phyloP scores from a whole-genome alignment of 2,329 filamentous ascomycete genomes.

The Paraconiothyrium sp. region DNA sequence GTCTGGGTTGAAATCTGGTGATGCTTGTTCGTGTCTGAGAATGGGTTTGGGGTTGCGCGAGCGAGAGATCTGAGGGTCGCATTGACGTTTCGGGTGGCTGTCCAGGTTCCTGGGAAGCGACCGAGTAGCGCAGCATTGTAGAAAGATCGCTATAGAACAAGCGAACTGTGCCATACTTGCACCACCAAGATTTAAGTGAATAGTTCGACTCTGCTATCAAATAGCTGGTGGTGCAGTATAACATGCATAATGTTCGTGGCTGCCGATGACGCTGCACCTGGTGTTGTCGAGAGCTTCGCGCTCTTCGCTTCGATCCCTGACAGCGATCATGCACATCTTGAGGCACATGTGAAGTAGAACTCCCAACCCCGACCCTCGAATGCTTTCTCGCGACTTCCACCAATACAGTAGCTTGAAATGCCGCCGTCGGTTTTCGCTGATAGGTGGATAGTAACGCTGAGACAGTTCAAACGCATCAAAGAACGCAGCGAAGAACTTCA shows the following conservation, averaged over 20 bases:
- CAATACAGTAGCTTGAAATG: conserved; percentile 15
- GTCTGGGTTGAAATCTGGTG: conserved; percentile 13
- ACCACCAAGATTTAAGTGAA: not conserved
- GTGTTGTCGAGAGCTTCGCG: not conserved
- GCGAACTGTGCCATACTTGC: not conserved
- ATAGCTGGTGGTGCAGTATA: not conserved
- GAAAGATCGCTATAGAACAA: not conserved
- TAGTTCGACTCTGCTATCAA: not conserved
- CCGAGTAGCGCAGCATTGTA: not conserved
- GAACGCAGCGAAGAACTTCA: conserved; percentile 18
- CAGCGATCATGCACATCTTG: conserved; percentile 30
- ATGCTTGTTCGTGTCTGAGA: conserved; percentile 27
- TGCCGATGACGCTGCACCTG: not conserved
- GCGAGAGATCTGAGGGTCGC: conserved; percentile 28
- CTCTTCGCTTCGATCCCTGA: conserved; percentile 23
- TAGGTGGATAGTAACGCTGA: conserved; percentile 5
- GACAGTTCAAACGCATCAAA: conserved; percentile 23
- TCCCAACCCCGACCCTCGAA: not conserved
- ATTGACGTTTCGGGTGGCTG: conserved; percentile 34
- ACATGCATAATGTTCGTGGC: not conserved
- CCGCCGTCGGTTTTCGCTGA: not conserved
- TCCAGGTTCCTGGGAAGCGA: conserved; percentile 14
- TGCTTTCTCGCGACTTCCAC: conserved; percentile 17
- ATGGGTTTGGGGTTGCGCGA: conserved; percentile 29
- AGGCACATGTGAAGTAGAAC: conserved; percentile 27